Percentiles rank a stretch among this genome's conserved stretches.
Evolutionary conservation across 495 filamentous ascomycete species (phyloP).

Genomic region (Tricharina praecox): DNA sequence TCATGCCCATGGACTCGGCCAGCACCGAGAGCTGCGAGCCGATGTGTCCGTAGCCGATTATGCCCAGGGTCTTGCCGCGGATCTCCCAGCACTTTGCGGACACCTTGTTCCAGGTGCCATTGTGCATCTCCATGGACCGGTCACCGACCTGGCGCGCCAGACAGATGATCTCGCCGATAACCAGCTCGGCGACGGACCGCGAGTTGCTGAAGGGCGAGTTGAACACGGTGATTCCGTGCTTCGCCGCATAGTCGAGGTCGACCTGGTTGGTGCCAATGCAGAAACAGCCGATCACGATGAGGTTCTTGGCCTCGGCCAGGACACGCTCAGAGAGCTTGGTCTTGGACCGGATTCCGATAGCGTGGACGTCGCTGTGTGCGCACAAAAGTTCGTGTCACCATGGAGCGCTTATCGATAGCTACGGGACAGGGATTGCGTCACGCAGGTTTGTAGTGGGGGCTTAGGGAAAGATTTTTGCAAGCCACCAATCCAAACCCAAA

Average conservation of each 20-base stretch:
- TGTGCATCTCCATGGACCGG: conserved; percentile 85
- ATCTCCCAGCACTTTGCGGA: conserved; percentile 95
- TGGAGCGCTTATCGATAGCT: conserved; percentile 18
- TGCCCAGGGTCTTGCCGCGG: conserved; percentile 92
- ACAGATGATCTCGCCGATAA: conserved; percentile 82
- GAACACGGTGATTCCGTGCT: conserved; percentile 91
- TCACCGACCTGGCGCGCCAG: conserved; percentile 87
- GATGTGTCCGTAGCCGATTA: conserved; percentile 95
- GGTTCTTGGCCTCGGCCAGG: conserved; percentile 72
- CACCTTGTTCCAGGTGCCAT: conserved; percentile 95
- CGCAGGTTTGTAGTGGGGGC: conserved; percentile 8
- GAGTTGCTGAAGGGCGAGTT: conserved; percentile 99
- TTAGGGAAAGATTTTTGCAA: too few species aligned
- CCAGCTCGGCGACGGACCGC: conserved; percentile 85
- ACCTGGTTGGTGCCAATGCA: conserved; percentile 99
- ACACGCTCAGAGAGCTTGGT: conserved; percentile 82
- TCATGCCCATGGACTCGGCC: conserved; percentile 95
- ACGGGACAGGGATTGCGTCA: conserved; percentile 2
- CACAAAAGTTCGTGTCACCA: not conserved
- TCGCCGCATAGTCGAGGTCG: conserved; percentile 77
- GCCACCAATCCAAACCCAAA: too few species aligned
- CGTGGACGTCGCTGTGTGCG: conserved; percentile 64
- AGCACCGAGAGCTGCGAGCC: conserved; percentile 92
- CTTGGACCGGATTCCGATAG: conserved; percentile 96
- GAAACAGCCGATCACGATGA: conserved; percentile 94